Evolutionary conservation across 2,329 filamentous ascomycete genomes (phyloP).

Genomic region (Fulvia fulva): DNA sequence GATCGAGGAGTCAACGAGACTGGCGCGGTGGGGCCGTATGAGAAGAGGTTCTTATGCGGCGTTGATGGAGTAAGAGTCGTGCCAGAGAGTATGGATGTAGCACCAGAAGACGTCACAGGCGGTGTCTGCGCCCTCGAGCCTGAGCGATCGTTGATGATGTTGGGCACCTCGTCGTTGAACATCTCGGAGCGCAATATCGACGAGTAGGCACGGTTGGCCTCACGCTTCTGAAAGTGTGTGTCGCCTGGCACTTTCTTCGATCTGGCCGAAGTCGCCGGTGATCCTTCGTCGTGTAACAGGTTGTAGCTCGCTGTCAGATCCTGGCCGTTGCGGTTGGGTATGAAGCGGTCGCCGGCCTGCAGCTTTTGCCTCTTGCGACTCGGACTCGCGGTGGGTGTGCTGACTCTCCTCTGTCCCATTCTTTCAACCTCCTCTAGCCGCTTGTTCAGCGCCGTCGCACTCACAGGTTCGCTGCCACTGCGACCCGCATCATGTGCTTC

Average conservation of each 20-base stretch:
- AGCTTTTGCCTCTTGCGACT: conserved; percentile 65
- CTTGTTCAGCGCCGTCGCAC: conserved; percentile 56
- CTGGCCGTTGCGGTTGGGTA: conserved; percentile 87
- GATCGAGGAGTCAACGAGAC: conserved; percentile 72
- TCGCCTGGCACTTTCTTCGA: conserved; percentile 86
- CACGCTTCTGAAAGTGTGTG: conserved; percentile 89
- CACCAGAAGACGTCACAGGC: conserved; percentile 59
- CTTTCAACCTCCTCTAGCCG: conserved; percentile 61
- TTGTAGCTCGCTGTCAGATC: conserved; percentile 92
- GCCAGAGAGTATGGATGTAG: conserved; percentile 67
- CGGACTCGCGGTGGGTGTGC: conserved; percentile 62
- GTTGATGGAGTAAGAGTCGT: conserved; percentile 82
- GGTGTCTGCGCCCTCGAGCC: conserved; percentile 64
- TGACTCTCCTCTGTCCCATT: conserved; percentile 52
- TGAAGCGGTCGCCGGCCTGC: conserved; percentile 69
- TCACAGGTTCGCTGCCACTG: conserved; percentile 52
- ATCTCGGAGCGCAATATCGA: conserved; percentile 83
- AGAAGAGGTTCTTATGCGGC: conserved; percentile 94
- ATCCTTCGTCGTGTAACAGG: conserved; percentile 85
- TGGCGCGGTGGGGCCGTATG: conserved; percentile 74
- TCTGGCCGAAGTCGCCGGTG: conserved; percentile 83
- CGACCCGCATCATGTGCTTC: conserved; percentile 21
- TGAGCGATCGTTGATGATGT: conserved; percentile 62
- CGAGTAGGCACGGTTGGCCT: conserved; percentile 92
- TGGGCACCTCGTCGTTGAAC: conserved; percentile 85